These are phyloP conservation scores for Amauroascus niger DNA, from an alignment of 2,329 filamentous ascomycete species.

Conservation along the genomic window DNA sequence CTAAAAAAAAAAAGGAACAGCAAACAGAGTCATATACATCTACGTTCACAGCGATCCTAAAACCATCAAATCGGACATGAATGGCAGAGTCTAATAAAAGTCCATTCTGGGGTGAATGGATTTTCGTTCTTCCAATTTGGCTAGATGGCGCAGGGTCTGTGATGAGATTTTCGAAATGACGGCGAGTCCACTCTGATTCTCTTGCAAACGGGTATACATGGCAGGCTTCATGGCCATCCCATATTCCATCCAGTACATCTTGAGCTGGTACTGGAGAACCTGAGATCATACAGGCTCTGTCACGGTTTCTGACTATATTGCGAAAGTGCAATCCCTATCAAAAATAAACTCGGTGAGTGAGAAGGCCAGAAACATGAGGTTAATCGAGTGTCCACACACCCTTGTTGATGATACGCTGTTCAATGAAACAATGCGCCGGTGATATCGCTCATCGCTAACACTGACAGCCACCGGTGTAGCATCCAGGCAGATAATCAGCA, in stretches of 20 bases:
- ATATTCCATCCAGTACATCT: background rate
- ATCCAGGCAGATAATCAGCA: no score
- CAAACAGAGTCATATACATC: slow-evolving; percentile 16
- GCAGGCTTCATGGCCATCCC: background rate
- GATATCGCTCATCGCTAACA: no score
- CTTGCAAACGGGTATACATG: background rate
- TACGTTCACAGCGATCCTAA: slow-evolving; percentile 21
- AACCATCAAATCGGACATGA: slow-evolving; percentile 18
- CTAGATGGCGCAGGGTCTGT: background rate
- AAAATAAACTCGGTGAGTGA: no score
- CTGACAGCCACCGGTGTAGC: no score
- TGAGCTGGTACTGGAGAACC: background rate
- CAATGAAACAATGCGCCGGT: no score
- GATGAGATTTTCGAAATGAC: background rate
- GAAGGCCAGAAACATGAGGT: no score
- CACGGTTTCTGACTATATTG: background rate
- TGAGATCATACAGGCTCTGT: background rate
- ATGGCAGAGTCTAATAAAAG: background rate
- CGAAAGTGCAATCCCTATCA: no score
- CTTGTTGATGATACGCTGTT: no score
- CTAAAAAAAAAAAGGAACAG: no score
- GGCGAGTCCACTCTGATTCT: background rate
- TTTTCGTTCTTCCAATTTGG: background rate
- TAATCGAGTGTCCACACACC: no score
- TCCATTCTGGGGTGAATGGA: background rate